phyloP scores from a whole-genome alignment of 1,284 basidiomycete species.

The Leccinum cinnamomeum region DNA sequence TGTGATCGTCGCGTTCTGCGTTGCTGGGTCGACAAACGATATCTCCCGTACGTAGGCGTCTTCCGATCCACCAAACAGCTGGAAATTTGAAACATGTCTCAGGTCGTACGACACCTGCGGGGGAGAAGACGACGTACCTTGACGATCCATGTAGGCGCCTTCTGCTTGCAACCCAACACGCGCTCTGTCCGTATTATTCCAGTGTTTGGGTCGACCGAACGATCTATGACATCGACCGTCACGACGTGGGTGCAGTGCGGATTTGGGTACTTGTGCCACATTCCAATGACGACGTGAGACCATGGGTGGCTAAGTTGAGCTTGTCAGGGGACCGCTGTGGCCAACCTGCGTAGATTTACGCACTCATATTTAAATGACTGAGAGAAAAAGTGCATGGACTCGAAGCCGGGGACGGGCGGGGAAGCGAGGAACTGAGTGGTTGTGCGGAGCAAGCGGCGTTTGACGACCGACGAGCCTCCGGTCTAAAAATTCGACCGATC shows the following conservation, averaged over 20 bases:
- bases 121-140: slow-evolving; percentile 54
- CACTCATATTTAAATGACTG: slow-evolving; percentile 74
- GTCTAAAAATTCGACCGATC: slow-evolving; percentile 20
- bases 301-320: slow-evolving; percentile 67
- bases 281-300: slow-evolving; percentile 83
- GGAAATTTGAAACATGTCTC: slow-evolving; percentile 13
- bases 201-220: slow-evolving; percentile 78
- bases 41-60: slow-evolving; percentile 95
- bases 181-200: slow-evolving; percentile 89
- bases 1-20: slow-evolving; percentile 77
- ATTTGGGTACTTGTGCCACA: slow-evolving; percentile 97
- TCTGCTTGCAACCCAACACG: slow-evolving; percentile 83
- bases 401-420: slow-evolving; percentile 13
- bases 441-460: slow-evolving; percentile 26
- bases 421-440: slow-evolving; percentile 16
- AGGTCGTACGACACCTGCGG: slow-evolving; percentile 3
- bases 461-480: slow-evolving; percentile 10
- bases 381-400: slow-evolving; percentile 72
- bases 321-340: slow-evolving; percentile 21
- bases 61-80: slow-evolving; percentile 88
- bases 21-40: slow-evolving; percentile 84
- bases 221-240: slow-evolving; percentile 86
- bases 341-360: slow-evolving; percentile 29
- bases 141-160: slow-evolving; percentile 80
- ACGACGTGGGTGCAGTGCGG: slow-evolving; percentile 90